A percentile compares a stretch with the other conserved stretches of the same genome.
Evolutionary conservation across 495 filamentous ascomycete species (phyloP).

Genomic region (Aspergillus heteromorphus): DNA sequence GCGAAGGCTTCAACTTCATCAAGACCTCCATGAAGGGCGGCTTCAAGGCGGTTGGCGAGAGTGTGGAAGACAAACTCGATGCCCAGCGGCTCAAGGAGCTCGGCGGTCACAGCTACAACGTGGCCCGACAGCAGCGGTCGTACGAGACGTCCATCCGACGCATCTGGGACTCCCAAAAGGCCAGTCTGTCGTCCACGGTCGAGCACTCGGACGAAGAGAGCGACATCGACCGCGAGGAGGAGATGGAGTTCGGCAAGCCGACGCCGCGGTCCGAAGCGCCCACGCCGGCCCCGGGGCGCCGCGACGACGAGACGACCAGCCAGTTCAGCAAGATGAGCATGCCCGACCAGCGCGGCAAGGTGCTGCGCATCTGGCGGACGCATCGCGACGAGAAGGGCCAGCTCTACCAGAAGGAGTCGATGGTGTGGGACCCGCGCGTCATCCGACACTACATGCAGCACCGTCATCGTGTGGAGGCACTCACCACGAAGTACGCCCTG

Average conservation of each 20-base stretch:
- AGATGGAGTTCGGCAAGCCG: constrained; percentile 56
- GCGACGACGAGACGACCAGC: constrained; percentile 77
- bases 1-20: constrained; percentile 91
- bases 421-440: constrained; percentile 68
- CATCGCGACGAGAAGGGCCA: constrained; percentile 59
- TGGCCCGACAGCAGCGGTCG: constrained; percentile 79
- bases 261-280: constrained; percentile 59
- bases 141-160: constrained; percentile 84
- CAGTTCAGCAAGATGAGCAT: constrained; percentile 78
- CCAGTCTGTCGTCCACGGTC: constrained; percentile 61
- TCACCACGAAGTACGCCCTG: constrained; percentile 57
- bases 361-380: constrained; percentile 69
- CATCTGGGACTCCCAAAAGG: constrained; percentile 86
- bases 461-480: constrained; percentile 51
- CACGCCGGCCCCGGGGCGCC: constrained; percentile 48
- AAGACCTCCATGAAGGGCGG: constrained; percentile 98
- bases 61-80: constrained; percentile 78
- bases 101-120: constrained; percentile 94
- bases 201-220: constrained; percentile 58
- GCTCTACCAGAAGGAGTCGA: constrained; percentile 50
- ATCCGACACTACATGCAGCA: constrained; percentile 60
- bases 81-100: constrained; percentile 80
- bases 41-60: constrained; percentile 85
- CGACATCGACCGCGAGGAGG: constrained; percentile 63
- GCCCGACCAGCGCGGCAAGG: constrained; percentile 60